Percentiles rank a stretch among this genome's conserved stretches.
Evolutionary conservation across 2,329 filamentous ascomycete species (phyloP).

Genomic region (Harringtonia lauricola): DNA sequence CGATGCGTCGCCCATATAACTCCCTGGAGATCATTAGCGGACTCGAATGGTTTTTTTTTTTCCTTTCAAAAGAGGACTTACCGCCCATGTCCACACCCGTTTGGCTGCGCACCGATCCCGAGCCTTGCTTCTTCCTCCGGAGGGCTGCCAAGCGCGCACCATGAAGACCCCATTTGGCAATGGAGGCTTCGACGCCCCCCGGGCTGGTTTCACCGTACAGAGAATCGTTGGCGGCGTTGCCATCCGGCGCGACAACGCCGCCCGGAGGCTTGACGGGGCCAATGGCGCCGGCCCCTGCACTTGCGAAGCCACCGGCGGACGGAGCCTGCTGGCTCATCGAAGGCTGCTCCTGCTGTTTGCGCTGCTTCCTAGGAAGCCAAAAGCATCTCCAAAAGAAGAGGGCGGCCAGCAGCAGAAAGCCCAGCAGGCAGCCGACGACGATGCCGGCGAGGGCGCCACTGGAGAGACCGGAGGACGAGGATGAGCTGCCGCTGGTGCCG

Average conservation of each 20-base stretch:
- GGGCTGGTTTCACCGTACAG: constrained; percentile 4
- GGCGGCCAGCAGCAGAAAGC: constrained; percentile 16
- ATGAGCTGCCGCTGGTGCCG: constrained; percentile 5
- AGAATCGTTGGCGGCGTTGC: background rate
- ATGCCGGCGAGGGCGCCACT: constrained; percentile 23
- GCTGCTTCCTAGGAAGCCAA: background rate
- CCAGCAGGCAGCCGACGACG: constrained; percentile 18
- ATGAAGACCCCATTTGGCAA: constrained; percentile 4
- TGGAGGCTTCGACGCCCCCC: background rate
- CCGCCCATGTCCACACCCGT: constrained; percentile 3
- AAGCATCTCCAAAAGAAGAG: constrained; percentile 6
- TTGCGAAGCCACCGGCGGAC: too few species aligned
- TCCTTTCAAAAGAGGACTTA: too few species aligned
- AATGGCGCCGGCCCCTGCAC: background rate
- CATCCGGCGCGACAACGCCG: background rate
- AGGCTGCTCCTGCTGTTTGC: background rate
- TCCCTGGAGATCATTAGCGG: background rate
- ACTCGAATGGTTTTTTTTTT: too few species aligned
- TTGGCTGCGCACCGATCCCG: background rate
- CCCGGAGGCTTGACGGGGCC: background rate
- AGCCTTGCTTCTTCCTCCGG: background rate
- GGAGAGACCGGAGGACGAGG: constrained; percentile 11
- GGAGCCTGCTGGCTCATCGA: background rate
- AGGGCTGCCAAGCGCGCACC: constrained; percentile 3
- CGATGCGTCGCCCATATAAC: too few species aligned